Base-by-base conservation (phyloP, 2,329 filamentous ascomycete genomes). In the Colletotrichum echinochloae region DNA sequence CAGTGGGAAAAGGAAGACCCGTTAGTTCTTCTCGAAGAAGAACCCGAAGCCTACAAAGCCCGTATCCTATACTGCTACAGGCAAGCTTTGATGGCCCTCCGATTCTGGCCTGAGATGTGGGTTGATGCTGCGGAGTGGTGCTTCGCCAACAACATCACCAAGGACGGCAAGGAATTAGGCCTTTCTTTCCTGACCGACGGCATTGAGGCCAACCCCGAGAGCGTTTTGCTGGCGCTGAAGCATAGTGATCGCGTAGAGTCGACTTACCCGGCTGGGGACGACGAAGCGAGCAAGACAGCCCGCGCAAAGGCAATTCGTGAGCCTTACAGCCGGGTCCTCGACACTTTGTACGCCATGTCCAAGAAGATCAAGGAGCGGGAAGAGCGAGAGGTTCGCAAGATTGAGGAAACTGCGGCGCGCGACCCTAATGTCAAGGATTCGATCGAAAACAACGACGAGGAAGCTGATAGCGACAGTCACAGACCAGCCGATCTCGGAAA, bases 71-170 rank as follows among this genome's bases (percentile, higher is more conserved):
- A 97, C 79, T 92, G 94, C 73, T 98, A 97, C 85, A 96, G 94
- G 79, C 95, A 98, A 79, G 94, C 95, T 5, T 83, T 97, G 56
- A 97, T 98, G 92, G 92, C 94, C 5, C 84, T 99, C 65, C 91
- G 95, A 60, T 99, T 98, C 81, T 96, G 95, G 89, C 95, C 96
- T 5, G 93, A 97, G 78, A 91, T 98, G 75, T 99, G 96, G 96
- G 95, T 94, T 60, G 94, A 98, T 71, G 95, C 94, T 12, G 93
- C 95, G 0, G 93, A 97, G 74, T 98, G 95, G 89, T 97, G 94
- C 80, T 94, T 94, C 76, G 88, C 92, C 65, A 94, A 96, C 75
- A 89, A 89, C 54, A 83, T 95, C 74, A 78, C 81, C 12, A 83
- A 89, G 54, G 91, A 94, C 44, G 87, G 87, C 55, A 84, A 86